Evolutionary conservation across 306 rosid species (phyloP).

Genomic region (Casuarina equisetifolia): DNA sequence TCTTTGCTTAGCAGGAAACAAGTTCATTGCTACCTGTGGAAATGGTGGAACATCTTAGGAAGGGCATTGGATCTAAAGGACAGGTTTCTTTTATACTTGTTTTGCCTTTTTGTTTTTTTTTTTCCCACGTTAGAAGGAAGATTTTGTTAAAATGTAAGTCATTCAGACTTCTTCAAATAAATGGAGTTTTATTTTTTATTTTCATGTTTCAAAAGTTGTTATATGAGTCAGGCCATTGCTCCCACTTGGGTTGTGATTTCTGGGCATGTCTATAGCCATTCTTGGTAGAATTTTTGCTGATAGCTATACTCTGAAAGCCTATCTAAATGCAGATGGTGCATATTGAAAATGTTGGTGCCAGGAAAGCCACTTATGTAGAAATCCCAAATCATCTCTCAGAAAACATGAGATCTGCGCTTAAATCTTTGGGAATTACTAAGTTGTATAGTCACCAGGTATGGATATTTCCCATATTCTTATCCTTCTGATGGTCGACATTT

Average conservation of each 20-base stretch:
- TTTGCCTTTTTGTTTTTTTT: conserved; percentile 9
- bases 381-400: conserved; percentile 61
- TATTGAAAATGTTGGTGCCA: conserved; percentile 65
- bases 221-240: not conserved
- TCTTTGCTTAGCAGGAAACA: conserved; percentile 52
- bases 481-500: conserved; percentile 17
- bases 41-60: conserved; percentile 87
- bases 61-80: conserved; percentile 67
- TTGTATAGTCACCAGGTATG: conserved; percentile 90
- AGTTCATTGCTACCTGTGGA: conserved; percentile 54
- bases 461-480: conserved; percentile 24
- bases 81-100: conserved; percentile 50
- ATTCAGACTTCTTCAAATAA: conserved; percentile 13
- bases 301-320: conserved; percentile 31
- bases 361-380: conserved; percentile 57
- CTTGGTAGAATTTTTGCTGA: conserved; percentile 7
- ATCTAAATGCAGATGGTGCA: conserved; percentile 70
- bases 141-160: conserved; percentile 16
- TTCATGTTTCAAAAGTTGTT: not conserved
- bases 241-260: conserved; percentile 5
- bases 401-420: conserved; percentile 59
- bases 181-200: conserved; percentile 8
- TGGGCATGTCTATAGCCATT: conserved; percentile 11
- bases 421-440: conserved; percentile 61
- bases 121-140: not conserved